These are phyloP conservation scores for Eudorina sp. DNA, from an alignment of 139 green algal species.

Conservation along the genomic window DNA sequence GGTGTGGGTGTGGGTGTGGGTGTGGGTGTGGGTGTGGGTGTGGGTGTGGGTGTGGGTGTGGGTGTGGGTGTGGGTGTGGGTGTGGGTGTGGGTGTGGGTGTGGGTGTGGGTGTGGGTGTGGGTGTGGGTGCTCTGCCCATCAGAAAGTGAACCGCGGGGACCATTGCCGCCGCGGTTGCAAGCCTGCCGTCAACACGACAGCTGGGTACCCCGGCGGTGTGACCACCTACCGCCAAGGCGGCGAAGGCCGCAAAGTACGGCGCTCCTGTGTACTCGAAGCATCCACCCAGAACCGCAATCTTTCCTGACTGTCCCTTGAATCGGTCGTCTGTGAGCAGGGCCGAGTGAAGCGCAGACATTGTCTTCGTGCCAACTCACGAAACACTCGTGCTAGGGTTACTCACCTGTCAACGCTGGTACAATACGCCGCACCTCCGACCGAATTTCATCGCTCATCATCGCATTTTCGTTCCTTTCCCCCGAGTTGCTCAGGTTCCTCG, in stretches of 20 bases:
- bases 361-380: neutral
- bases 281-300: constrained; percentile 91
- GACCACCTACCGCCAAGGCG: constrained; percentile 72
- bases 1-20: no score
- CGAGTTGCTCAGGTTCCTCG: constrained; percentile 5
- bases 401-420: constrained; percentile 46
- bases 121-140: no score
- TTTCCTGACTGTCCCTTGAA: constrained; percentile 90
- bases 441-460: constrained; percentile 55
- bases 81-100: neutral
- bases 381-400: neutral
- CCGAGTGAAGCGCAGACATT: neutral
- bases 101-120: neutral
- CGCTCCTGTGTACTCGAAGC: constrained; percentile 92
- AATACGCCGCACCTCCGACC: constrained; percentile 51
- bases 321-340: neutral
- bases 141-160: neutral
- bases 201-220: neutral
- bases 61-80: neutral
- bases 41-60: no score
- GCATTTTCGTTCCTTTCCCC: constrained; percentile 27
- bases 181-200: neutral
- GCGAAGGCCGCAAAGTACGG: constrained; percentile 93
- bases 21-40: no score
- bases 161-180: neutral